Base-by-base conservation (phyloP, 2,329 filamentous ascomycete species). In the Nannizziopsis barbatae region DNA sequence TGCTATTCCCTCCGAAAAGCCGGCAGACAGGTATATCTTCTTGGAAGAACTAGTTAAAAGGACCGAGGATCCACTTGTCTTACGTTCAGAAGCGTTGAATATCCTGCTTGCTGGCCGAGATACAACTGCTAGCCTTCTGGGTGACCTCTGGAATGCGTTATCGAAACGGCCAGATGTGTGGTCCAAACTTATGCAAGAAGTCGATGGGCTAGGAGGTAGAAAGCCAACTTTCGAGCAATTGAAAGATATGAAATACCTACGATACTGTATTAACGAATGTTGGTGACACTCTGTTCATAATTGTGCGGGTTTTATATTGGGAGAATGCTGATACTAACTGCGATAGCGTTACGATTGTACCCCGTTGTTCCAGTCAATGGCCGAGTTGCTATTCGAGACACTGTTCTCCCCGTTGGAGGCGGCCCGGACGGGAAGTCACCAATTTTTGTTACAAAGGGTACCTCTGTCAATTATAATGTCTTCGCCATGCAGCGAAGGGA, bases 231-330 rank as follows among this genome's bases (percentile, higher is more conserved):
- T 93, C 63, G 75, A 79, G n/a, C 77, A 95, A 61, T 73, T 95
- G 49, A 95, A 94, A 72, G 75, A 75, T 56, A 94, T 95, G 86
- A 83, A 84, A 58, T 95, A 92, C 63, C 76, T 92, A 8, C 71
- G 67, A 43, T 69, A 81, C 56, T 69, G 84, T 44, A 74, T 93
- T 57, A 83, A 86, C 67, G 86, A 93, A 68, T 83, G 53, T 55
- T 32, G 30, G 51, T 35, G 22, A n/a, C 27, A 32, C 20, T 9
- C 18, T 15, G 22, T 18, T 37, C 5, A 45, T 4, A 12, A 10
- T 35, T n/a, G 11, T 9, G n/a, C n/a, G 22, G 4, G 7, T 27
- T 7, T 7, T 27, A 27, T 41, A 41, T 20, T 11, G 14, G 17
- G 6, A n/a, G 11, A 17, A 5, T 20, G 12, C 11, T 41, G 11